Evolutionary conservation across 805 yeast species (phyloP).

Genomic region (Scheffersomyces ergatensis): DNA sequence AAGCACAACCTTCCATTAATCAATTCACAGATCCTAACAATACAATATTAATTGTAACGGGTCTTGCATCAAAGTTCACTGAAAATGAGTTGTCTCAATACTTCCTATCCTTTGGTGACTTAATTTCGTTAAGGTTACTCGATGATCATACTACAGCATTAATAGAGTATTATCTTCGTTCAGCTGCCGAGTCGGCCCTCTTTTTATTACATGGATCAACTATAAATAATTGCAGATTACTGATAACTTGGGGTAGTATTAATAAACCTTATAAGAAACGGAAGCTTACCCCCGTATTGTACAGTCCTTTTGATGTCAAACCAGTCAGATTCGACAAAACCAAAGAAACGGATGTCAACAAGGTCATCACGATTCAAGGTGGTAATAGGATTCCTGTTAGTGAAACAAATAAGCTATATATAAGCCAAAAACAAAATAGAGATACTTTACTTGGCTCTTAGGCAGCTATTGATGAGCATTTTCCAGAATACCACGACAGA

Average conservation of each 20-base stretch:
- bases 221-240: slow-evolving; percentile 26
- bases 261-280: slow-evolving; percentile 12
- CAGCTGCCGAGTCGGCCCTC: slow-evolving; percentile 38
- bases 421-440: slow-evolving; percentile 9
- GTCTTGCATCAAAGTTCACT: slow-evolving; percentile 56
- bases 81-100: slow-evolving; percentile 60
- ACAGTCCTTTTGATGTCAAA: slow-evolving; percentile 11
- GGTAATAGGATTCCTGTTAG: slow-evolving; percentile 13
- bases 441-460: slow-evolving; percentile 8
- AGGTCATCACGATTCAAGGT: slow-evolving; percentile 8
- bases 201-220: slow-evolving; percentile 26
- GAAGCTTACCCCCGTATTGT: slow-evolving; percentile 16
- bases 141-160: slow-evolving; percentile 18
- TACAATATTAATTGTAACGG: slow-evolving; percentile 71
- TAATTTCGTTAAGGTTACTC: slow-evolving; percentile 22
- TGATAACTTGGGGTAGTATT: slow-evolving; percentile 30
- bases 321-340: slow-evolving; percentile 18
- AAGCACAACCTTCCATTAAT: slow-evolving; percentile 52
- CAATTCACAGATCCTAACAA: slow-evolving; percentile 79
- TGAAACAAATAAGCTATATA: slow-evolving; percentile 15
- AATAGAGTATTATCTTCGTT: slow-evolving; percentile 26
- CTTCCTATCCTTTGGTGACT: slow-evolving; percentile 64
- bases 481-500: slow-evolving; percentile 46
- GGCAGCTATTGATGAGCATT: slow-evolving; percentile 1
- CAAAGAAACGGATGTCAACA: slow-evolving; percentile 6